These are phyloP conservation scores for Fusarium coffeatum DNA, from an alignment of 2,329 filamentous ascomycete genomes.

Conservation along the genomic window DNA sequence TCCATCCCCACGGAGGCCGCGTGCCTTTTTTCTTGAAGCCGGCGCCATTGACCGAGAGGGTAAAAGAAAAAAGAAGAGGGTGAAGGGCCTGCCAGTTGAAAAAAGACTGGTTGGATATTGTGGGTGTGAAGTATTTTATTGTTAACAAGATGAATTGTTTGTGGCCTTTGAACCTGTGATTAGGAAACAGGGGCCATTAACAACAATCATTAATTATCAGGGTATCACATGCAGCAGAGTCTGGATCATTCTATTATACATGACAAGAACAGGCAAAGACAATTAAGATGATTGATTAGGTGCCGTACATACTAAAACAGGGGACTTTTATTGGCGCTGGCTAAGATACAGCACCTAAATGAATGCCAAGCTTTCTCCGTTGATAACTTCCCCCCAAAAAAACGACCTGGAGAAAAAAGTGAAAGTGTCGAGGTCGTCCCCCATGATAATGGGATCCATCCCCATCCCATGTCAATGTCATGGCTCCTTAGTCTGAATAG, in stretches of 20 bases:
- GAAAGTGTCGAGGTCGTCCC: conserved; percentile 22
- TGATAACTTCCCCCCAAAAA: conserved; percentile 28
- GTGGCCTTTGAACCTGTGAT: not conserved
- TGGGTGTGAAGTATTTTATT: conserved; percentile 2
- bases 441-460: conserved; percentile 39
- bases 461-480: conserved; percentile 35
- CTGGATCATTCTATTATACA: conserved; percentile 5
- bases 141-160: not conserved
- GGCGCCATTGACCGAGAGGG: conserved; percentile 6
- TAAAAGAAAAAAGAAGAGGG: not conserved
- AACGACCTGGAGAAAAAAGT: conserved; percentile 1
- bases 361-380: conserved; percentile 29
- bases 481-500: conserved; percentile 35
- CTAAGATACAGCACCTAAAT: conserved; percentile 5
- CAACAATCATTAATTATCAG: conserved; percentile 1
- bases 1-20: conserved; percentile 35
- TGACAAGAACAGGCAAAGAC: conserved; percentile 1
- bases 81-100: not conserved
- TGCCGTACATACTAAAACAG: conserved; percentile 16
- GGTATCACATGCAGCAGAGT: conserved; percentile 12
- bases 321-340: conserved; percentile 29
- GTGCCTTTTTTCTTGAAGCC: conserved; percentile 8
- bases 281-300: conserved; percentile 13
- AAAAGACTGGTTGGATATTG: not conserved
- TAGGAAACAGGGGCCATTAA: not conserved